These are phyloP conservation scores for Alternaria ethzedia DNA, from an alignment of 2,329 filamentous ascomycete species.

Conservation along the genomic window DNA sequence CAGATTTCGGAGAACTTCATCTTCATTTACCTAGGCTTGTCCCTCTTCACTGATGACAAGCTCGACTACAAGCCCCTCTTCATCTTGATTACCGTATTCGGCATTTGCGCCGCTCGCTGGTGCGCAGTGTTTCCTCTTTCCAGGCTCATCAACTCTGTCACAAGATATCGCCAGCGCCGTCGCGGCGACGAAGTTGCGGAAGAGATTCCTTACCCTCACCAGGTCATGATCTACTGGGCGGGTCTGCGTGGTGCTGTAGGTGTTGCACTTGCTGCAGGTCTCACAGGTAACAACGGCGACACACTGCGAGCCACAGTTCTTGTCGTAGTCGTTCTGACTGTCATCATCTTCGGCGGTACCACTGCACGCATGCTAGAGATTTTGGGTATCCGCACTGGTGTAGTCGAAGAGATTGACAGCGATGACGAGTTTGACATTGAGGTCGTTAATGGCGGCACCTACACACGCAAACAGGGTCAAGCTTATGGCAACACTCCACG, in stretches of 20 bases:
- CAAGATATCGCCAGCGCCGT: conserved; percentile 80
- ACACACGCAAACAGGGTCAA: conserved; percentile 78
- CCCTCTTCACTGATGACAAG: conserved; percentile 88
- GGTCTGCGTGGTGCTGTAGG: conserved; percentile 94
- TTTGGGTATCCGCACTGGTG: conserved; percentile 91
- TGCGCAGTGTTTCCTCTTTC: conserved; percentile 94
- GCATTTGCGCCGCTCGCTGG: conserved; percentile 91
- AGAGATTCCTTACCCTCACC: conserved; percentile 91
- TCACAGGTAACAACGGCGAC: conserved; percentile 80
- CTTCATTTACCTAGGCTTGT: conserved; percentile 96
- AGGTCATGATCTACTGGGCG: conserved; percentile 99
- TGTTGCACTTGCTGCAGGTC: conserved; percentile 87
- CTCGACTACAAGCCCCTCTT: conserved; percentile 92
- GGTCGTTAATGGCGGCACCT: conserved; percentile 68
- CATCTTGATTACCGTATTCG: conserved; percentile 88
- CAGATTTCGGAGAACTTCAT: conserved; percentile 99
- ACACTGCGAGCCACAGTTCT: conserved; percentile 93
- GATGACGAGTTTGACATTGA: conserved; percentile 99
- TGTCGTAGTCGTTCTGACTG: conserved; percentile 94
- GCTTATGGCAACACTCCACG: conserved; percentile 80
- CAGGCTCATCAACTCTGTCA: conserved; percentile 87
- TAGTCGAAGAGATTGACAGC: conserved; percentile 95
- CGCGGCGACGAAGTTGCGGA: conserved; percentile 72
- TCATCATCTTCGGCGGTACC: conserved; percentile 98
- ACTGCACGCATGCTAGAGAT: conserved; percentile 98